Evolutionary conservation across 192 early-diverging fungal species (phyloP).

Genomic region (Coemansia sp.): DNA sequence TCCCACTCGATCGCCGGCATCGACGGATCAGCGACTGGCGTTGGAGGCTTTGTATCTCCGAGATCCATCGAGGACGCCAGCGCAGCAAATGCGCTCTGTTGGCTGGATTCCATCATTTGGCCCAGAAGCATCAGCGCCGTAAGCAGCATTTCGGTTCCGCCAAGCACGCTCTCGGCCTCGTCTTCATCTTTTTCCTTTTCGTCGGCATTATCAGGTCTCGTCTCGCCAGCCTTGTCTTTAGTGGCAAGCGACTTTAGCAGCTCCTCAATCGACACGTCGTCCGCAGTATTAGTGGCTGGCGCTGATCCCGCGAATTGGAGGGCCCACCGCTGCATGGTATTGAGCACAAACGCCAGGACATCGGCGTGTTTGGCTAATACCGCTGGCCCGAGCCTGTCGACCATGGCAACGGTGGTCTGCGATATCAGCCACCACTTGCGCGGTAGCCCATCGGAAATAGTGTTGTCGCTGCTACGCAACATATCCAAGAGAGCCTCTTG

Average conservation of each 20-base stretch:
- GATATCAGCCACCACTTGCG: slow-evolving; percentile 53
- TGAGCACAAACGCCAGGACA: slow-evolving; percentile 72
- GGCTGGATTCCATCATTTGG: slow-evolving; percentile 65
- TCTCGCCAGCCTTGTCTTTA: background rate
- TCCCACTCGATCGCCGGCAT: slow-evolving; percentile 21
- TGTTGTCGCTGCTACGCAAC: slow-evolving; percentile 14
- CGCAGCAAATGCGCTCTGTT: slow-evolving; percentile 14
- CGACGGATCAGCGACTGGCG: background rate
- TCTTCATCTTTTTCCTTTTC: slow-evolving; percentile 22
- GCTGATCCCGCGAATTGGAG: slow-evolving; percentile 11
- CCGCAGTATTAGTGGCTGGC: background rate
- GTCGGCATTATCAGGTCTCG: slow-evolving; percentile 11
- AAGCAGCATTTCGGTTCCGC: slow-evolving; percentile 61
- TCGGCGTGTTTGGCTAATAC: slow-evolving; percentile 76
- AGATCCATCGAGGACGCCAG: slow-evolving; percentile 1
- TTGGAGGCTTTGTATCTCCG: background rate
- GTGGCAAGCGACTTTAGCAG: slow-evolving; percentile 17
- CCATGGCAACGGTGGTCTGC: slow-evolving; percentile 59
- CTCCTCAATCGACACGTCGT: slow-evolving; percentile 11
- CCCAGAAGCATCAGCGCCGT: slow-evolving; percentile 66
- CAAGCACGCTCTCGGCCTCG: slow-evolving; percentile 42
- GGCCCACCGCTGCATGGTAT: slow-evolving; percentile 62
- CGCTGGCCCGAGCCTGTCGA: slow-evolving; percentile 71
- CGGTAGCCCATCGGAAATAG: background rate
- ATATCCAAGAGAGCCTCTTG: slow-evolving; percentile 60